Percentiles rank a stretch among this genome's conserved stretches.
Conservation (phyloP, 345 rosid species). For the Salix suchowensis region DNA sequence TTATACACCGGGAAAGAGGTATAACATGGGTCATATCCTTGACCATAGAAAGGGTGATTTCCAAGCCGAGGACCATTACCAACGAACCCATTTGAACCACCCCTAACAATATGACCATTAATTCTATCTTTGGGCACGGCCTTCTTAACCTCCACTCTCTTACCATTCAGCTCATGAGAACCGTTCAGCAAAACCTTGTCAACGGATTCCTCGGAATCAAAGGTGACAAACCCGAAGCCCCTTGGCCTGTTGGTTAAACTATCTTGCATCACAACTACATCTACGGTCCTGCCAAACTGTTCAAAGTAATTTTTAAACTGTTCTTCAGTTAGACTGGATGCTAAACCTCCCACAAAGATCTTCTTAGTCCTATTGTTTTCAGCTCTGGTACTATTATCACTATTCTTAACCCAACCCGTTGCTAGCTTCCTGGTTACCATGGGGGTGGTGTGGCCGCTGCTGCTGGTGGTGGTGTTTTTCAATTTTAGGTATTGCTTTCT, state of each 20-base stretch:
- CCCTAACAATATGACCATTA: conserved; percentile 20
- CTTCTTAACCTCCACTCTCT: conserved; percentile 69
- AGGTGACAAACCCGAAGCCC: conserved; percentile 86
- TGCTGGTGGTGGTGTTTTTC: conserved; percentile 35
- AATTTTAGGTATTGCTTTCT: conserved; percentile 26
- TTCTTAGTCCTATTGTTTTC: conserved; percentile 43
- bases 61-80: conserved; percentile 20
- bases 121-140: conserved; percentile 76
- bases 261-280: conserved; percentile 85
- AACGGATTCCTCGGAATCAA: conserved; percentile 62
- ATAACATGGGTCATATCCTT: conserved; percentile 31
- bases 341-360: conserved; percentile 81
- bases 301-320: conserved; percentile 73
- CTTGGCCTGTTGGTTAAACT: conserved; percentile 62
- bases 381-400: conserved; percentile 16
- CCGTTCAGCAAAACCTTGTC: conserved; percentile 54
- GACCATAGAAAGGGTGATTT: conserved; percentile 24
- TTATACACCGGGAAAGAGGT: conserved; percentile 27
- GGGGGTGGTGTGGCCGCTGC: conserved; percentile 14
- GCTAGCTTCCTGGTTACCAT: conserved; percentile 7
- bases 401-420: conserved; percentile 15
- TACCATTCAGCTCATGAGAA: conserved; percentile 62
- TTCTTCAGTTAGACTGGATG: conserved; percentile 52
- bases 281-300: conserved; percentile 63
- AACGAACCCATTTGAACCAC: conserved; percentile 9